Conservation (phyloP, 345 rosid genomes). For the Salix suchowensis region DNA sequence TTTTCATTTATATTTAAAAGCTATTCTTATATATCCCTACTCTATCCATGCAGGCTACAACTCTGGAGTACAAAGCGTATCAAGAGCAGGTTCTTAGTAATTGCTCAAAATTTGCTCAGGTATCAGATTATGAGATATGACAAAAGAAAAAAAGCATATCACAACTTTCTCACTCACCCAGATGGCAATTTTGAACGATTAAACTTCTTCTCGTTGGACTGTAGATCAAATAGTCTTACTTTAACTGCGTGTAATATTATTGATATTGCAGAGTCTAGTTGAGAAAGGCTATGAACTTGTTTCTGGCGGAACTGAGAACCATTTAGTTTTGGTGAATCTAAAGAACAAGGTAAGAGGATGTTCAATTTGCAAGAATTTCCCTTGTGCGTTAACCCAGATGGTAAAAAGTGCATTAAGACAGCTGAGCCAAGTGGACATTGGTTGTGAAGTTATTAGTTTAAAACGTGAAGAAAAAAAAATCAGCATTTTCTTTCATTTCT, state of each 20-base stretch:
- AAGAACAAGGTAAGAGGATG: constrained; percentile 64
- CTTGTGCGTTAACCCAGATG: too few relatives aligned
- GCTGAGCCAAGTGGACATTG: background rate
- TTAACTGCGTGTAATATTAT: constrained; percentile 4
- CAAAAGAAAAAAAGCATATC: background rate
- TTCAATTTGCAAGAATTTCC: background rate
- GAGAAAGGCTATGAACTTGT: constrained; percentile 78
- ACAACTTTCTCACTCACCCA: background rate
- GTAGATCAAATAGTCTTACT: background rate
- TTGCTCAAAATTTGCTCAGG: constrained; percentile 81
- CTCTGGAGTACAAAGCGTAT: constrained; percentile 91
- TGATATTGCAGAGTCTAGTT: constrained; percentile 51
- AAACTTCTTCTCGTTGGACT: background rate
- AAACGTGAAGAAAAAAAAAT: background rate
- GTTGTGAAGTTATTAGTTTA: background rate
- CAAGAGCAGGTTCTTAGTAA: constrained; percentile 97
- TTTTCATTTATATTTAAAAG: background rate
- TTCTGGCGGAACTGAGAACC: constrained; percentile 98
- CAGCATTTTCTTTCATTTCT: background rate
- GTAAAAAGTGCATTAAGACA: background rate
- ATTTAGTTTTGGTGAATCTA: constrained; percentile 90
- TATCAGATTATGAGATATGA: constrained; percentile 22
- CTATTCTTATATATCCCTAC: background rate
- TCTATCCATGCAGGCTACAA: constrained; percentile 55
- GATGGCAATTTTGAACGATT: background rate